phyloP scores from a whole-genome alignment of 305 asterid species.

The Solanum chacoense region DNA sequence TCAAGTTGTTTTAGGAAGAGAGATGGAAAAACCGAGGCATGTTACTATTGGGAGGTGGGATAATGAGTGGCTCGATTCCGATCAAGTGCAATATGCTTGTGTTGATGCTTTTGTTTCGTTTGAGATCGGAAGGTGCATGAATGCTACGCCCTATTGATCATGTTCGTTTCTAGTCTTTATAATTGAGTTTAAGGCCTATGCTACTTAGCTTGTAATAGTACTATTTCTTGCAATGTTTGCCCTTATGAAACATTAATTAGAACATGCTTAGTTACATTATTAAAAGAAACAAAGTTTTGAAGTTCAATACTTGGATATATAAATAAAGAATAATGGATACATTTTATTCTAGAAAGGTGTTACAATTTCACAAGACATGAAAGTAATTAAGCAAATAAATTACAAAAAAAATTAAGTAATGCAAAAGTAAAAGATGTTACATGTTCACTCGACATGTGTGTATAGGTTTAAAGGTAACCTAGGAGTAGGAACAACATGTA shows the following conservation, averaged over 20 bases:
- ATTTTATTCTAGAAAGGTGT: not conserved
- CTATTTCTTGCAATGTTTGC: not conserved
- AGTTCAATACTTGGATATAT: too few relatives aligned
- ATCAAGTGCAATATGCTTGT: slow-evolving; percentile 39
- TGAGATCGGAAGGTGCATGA: slow-evolving; percentile 27
- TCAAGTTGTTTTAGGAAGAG: slow-evolving; percentile 8
- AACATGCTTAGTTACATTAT: not conserved
- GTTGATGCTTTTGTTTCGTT: slow-evolving; percentile 34
- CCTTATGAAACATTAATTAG: not conserved
- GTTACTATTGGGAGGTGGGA: slow-evolving; percentile 40
- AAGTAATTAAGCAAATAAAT: not conserved
- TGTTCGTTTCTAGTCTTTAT: not conserved
- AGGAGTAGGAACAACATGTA: not conserved
- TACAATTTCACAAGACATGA: not conserved
- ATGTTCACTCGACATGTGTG: not conserved
- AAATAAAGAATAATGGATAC: not conserved
- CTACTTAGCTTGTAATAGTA: not conserved
- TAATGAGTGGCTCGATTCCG: slow-evolving; percentile 19
- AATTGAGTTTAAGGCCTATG: too few relatives aligned
- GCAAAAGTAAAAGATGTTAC: not conserved
- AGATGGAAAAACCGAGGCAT: slow-evolving; percentile 27
- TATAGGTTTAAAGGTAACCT: slow-evolving; percentile 2
- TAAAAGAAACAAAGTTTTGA: not conserved
- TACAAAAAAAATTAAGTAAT: too few relatives aligned
- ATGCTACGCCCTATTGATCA: not conserved